phyloP scores from a whole-genome alignment of 768 basidiomycete genomes.

The Suillus americanus region DNA sequence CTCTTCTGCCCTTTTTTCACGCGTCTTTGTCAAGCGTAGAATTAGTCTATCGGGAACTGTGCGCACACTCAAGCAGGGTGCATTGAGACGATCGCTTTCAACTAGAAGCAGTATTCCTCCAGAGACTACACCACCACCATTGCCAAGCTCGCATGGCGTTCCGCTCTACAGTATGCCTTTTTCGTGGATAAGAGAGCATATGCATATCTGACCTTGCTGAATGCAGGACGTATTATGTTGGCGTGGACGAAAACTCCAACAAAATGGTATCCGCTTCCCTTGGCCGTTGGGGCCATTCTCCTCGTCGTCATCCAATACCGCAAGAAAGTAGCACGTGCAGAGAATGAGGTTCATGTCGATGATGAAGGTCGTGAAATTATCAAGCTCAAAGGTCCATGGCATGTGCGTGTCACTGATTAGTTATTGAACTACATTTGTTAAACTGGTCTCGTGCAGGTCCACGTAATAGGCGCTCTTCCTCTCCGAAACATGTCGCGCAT shows the following conservation, averaged over 20 bases:
- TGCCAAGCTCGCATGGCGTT: constrained; percentile 34
- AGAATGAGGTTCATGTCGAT: constrained; percentile 72
- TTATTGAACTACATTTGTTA: not conserved
- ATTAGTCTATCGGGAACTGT: constrained; percentile 33
- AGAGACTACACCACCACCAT: constrained; percentile 51
- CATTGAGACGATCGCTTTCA: constrained; percentile 27
- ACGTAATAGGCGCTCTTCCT: constrained; percentile 93
- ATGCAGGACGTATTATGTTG: constrained; percentile 58
- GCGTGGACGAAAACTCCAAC: constrained; percentile 89
- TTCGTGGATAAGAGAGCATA: not conserved
- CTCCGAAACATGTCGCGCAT: constrained; percentile 93
- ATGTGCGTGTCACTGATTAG: constrained; percentile 50
- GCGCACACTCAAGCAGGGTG: constrained; percentile 25
- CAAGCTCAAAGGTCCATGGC: constrained; percentile 88
- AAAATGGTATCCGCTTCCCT: constrained; percentile 92
- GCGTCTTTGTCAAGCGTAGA: constrained; percentile 31
- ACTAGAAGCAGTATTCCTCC: constrained; percentile 23
- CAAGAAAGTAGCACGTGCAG: constrained; percentile 48
- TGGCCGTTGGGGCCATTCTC: constrained; percentile 88
- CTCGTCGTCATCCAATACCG: constrained; percentile 78
- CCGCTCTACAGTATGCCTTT: constrained; percentile 48
- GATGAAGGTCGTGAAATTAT: constrained; percentile 83
- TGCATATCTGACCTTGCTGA: constrained; percentile 10
- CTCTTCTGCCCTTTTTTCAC: constrained; percentile 31
- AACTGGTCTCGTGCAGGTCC: constrained; percentile 57